These are phyloP conservation scores for Talaromyces ruber DNA, from an alignment of 495 filamentous ascomycete genomes.

Conservation along the genomic window DNA sequence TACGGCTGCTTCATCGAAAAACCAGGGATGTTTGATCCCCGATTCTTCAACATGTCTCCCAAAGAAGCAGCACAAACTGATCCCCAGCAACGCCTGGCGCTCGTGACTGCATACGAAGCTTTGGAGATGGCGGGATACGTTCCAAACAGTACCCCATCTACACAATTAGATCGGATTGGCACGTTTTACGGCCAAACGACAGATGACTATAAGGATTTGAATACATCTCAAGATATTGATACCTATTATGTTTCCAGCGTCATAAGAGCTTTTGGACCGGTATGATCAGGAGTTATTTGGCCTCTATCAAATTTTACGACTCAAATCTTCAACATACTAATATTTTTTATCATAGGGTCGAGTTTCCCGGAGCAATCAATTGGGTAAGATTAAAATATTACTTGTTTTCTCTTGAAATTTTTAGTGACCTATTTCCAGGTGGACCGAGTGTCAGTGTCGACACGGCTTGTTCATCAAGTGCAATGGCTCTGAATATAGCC, in stretches of 20 bases:
- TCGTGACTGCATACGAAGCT: slow-evolving; percentile 50
- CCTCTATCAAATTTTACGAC: slow-evolving; percentile 23
- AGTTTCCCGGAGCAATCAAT: slow-evolving; percentile 59
- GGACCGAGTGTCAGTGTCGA: slow-evolving; percentile 81
- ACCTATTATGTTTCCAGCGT: slow-evolving; percentile 91
- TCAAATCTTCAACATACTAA: background rate
- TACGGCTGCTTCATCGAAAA: slow-evolving; percentile 88
- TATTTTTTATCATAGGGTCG: slow-evolving; percentile 42
- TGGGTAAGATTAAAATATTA: background rate
- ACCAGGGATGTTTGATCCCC: slow-evolving; percentile 73
- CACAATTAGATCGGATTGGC: slow-evolving; percentile 73
- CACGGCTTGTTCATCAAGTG: slow-evolving; percentile 83
- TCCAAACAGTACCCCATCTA: slow-evolving; percentile 76
- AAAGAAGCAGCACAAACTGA: slow-evolving; percentile 84
- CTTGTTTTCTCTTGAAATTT: slow-evolving; percentile 12
- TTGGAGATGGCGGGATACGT: slow-evolving; percentile 81
- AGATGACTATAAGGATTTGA: slow-evolving; percentile 87
- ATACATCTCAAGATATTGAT: slow-evolving; percentile 81
- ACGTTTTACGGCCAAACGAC: slow-evolving; percentile 94
- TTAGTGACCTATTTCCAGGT: slow-evolving; percentile 50
- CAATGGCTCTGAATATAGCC: slow-evolving; percentile 75
- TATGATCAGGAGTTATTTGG: slow-evolving; percentile 32
- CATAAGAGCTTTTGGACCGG: slow-evolving; percentile 76
- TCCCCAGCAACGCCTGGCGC: slow-evolving; percentile 76
- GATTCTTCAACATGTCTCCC: slow-evolving; percentile 97